Evolutionary conservation across 768 basidiomycete genomes (phyloP).

Genomic region (Dentipellis sp.): DNA sequence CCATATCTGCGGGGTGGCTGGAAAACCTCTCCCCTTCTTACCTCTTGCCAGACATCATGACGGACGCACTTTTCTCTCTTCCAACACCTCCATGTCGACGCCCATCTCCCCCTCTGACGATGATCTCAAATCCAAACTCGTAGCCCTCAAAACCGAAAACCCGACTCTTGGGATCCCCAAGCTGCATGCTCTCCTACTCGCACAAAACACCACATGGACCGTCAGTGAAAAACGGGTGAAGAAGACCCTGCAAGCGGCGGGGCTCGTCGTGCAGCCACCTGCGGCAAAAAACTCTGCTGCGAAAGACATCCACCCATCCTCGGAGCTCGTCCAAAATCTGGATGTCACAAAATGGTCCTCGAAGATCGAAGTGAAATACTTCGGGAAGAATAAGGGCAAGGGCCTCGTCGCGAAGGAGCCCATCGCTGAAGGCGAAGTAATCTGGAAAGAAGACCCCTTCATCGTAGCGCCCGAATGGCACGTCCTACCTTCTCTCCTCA

Average conservation of each 20-base stretch:
- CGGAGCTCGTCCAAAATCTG: slow-evolving; percentile 52
- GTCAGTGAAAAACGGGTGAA: slow-evolving; percentile 80
- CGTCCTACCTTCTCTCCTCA: slow-evolving; percentile 10
- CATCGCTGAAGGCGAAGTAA: slow-evolving; percentile 59
- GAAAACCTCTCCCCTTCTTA: no score
- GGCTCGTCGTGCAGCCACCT: slow-evolving; percentile 28
- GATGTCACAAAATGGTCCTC: slow-evolving; percentile 53
- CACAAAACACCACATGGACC: slow-evolving; percentile 54
- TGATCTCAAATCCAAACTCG: slow-evolving; percentile 47
- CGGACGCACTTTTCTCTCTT: not conserved
- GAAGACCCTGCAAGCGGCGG: slow-evolving; percentile 58
- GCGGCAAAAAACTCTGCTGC: slow-evolving; percentile 12
- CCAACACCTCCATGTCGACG: not conserved
- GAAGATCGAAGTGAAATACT: slow-evolving; percentile 59
- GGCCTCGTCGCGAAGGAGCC: slow-evolving; percentile 66
- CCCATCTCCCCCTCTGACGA: slow-evolving; percentile 44
- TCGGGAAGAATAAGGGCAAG: slow-evolving; percentile 68
- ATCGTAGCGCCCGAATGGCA: slow-evolving; percentile 77
- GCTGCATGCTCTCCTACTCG: slow-evolving; percentile 54
- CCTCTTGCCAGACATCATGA: no score
- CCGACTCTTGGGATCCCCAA: slow-evolving; percentile 65
- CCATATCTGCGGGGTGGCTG: no score
- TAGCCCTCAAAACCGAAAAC: slow-evolving; percentile 44
- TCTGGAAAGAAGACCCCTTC: slow-evolving; percentile 86
- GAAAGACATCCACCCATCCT: slow-evolving; percentile 41